phyloP scores from a whole-genome alignment of 805 yeast species.

The Metschnikowia gelsemii region DNA sequence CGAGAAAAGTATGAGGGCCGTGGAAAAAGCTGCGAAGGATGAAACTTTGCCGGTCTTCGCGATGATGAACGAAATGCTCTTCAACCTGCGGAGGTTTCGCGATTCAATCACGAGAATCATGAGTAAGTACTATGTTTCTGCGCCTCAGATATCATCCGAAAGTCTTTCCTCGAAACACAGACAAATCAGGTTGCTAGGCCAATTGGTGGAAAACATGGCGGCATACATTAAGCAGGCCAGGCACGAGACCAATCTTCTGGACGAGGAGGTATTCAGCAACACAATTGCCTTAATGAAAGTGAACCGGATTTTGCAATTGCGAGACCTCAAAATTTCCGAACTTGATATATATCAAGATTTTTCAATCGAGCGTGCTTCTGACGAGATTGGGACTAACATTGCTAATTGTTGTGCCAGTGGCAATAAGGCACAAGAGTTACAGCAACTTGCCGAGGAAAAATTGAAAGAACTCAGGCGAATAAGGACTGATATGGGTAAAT shows the following conservation, averaged over 20 bases:
- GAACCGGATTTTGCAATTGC: slow-evolving; percentile 12
- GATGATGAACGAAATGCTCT: slow-evolving; percentile 8
- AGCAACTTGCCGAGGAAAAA: neutral
- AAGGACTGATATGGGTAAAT: neutral
- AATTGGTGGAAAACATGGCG: slow-evolving; percentile 7
- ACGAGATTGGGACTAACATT: slow-evolving; percentile 1
- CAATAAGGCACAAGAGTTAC: neutral
- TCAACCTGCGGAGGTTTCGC: slow-evolving; percentile 7
- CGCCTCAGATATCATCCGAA: neutral
- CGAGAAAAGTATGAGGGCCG: neutral
- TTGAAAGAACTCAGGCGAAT: slow-evolving; percentile 1
- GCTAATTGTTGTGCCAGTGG: slow-evolving; percentile 1
- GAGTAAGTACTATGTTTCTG: slow-evolving; percentile 1
- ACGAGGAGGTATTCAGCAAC: slow-evolving; percentile 11
- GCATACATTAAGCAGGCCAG: slow-evolving; percentile 4
- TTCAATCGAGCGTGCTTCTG: neutral
- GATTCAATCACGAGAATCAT: slow-evolving; percentile 8
- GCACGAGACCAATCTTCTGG: slow-evolving; percentile 4
- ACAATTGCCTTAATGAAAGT: slow-evolving; percentile 15
- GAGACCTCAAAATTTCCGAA: slow-evolving; percentile 7
- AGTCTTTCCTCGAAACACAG: neutral
- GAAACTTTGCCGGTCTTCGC: slow-evolving; percentile 6
- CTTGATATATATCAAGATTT: slow-evolving; percentile 9
- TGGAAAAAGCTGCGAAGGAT: neutral
- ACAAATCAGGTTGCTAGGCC: slow-evolving; percentile 3